Evolutionary conservation across 2,329 filamentous ascomycete species (phyloP), one percentile per base, ranked within the genome.

Genomic region (Lasiodiplodia citricola): DNA sequence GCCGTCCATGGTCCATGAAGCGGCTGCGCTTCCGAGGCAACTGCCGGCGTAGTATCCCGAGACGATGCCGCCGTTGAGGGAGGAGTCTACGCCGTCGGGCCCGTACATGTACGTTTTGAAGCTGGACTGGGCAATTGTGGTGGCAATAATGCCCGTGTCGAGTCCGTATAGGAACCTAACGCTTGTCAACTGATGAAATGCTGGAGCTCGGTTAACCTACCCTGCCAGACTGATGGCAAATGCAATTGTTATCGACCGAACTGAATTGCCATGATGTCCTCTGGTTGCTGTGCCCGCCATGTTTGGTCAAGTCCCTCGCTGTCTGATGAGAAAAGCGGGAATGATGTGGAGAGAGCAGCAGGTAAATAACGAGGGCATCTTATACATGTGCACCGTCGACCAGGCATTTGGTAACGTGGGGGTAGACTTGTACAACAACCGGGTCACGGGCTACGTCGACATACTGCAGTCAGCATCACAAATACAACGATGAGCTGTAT

Each of bases 61-160:
- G 1, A 80, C 77, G 13, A 79, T 78, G 21, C 73, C 76, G 3
- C 76, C 76, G 50, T 72, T 70, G 31, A 76, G 64, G 3, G 73
- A 63, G 5, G 76, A 72, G 55, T 79, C 75, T 16, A 71, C 73
- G 16, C 70, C 70, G 8, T 71, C 31, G 3, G 74, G 71, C 0
- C 75, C 72, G 50, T 77, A 79, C 74, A 80, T 78, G 63, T 78
- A 76, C 8, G 73, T 62, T 41, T 74, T 75, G 70, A 79, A 79
- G 2, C 72, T 73, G 14, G 73, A 71, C 60, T 80, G 78, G 23
- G 73, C 77, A 7, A 79, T 72, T 0, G 75, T 79, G 14, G 77
- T 78, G 10, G 75, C 76, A 47, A 80, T 77, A 31, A 79, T 78
- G 14, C 77, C 77, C 35, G 65, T 63, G 54, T 74, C 57, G 21